These are phyloP conservation scores for Aspergillus intermedius DNA, from an alignment of 2,329 filamentous ascomycete genomes.

Conservation along the genomic window DNA sequence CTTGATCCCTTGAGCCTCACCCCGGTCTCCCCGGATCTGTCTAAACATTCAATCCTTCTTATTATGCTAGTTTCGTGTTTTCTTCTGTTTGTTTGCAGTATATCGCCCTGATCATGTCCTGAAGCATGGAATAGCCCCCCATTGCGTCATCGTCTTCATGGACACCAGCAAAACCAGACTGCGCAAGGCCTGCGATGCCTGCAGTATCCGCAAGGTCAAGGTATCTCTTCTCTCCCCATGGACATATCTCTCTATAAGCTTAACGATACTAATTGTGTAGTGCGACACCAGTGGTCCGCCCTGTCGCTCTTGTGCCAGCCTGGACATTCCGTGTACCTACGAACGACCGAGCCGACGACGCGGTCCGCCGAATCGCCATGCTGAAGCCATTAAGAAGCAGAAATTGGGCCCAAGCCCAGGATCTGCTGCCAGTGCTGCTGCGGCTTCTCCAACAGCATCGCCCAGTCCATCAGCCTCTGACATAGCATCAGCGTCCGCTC, in stretches of 20 bases:
- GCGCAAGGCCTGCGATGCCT: slow-evolving; percentile 49
- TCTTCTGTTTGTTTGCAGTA: not conserved
- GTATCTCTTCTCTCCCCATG: slow-evolving; percentile 22
- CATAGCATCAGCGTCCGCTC: slow-evolving; percentile 30
- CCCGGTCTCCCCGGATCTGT: no score
- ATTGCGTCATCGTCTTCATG: slow-evolving; percentile 19
- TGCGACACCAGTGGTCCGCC: slow-evolving; percentile 62
- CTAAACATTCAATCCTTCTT: not conserved
- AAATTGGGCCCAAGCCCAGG: slow-evolving; percentile 38
- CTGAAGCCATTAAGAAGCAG: slow-evolving; percentile 60
- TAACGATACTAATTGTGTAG: slow-evolving; percentile 28
- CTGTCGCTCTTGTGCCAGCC: slow-evolving; percentile 57
- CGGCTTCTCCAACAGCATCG: slow-evolving; percentile 21
- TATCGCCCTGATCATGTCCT: slow-evolving; percentile 14
- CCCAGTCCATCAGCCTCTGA: slow-evolving; percentile 39
- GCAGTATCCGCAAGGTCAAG: slow-evolving; percentile 49
- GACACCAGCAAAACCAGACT: slow-evolving; percentile 36
- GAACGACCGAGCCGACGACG: slow-evolving; percentile 57
- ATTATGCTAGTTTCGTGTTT: not conserved
- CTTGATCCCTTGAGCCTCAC: no score
- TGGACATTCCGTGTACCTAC: slow-evolving; percentile 63
- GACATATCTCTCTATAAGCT: slow-evolving; percentile 2
- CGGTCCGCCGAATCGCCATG: slow-evolving; percentile 61
- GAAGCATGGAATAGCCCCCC: slow-evolving; percentile 17
- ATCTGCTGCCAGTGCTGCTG: slow-evolving; percentile 34